Percentiles rank a stretch among this genome's conserved stretches.
Conservation (phyloP, 2,329 filamentous ascomycete species). For the Cyphellophora europaea region DNA sequence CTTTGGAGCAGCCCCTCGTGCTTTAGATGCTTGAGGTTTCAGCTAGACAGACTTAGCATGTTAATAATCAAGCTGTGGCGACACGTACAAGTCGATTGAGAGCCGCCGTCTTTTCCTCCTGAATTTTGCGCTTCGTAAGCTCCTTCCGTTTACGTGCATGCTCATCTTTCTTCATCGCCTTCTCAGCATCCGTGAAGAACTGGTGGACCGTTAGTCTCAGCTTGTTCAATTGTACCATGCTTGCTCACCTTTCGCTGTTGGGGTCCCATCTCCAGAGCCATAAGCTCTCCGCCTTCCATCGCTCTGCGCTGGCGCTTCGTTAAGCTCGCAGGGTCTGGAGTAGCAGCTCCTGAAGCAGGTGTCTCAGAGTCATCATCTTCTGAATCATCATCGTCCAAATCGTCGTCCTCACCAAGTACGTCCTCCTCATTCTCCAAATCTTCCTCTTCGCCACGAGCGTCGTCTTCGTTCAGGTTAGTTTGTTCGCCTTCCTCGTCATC, state of each 20-base stretch:
- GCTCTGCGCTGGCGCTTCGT: slow-evolving; percentile 59
- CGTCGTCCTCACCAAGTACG: slow-evolving; percentile 1
- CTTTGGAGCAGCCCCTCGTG: slow-evolving; percentile 38
- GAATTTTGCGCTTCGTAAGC: slow-evolving; percentile 65
- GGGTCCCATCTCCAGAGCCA: slow-evolving; percentile 45
- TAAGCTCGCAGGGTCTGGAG: slow-evolving; percentile 56
- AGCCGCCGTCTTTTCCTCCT: slow-evolving; percentile 59
- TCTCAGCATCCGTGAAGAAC: slow-evolving; percentile 62
- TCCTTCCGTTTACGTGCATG: slow-evolving; percentile 68
- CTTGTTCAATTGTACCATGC: slow-evolving; percentile 39
- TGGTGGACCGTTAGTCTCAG: slow-evolving; percentile 46
- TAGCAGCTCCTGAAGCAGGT: slow-evolving; percentile 42
- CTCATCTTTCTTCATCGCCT: slow-evolving; percentile 62
- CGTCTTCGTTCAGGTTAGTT: slow-evolving; percentile 31
- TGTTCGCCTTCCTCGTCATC: slow-evolving; percentile 40
- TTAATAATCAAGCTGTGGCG: background rate
- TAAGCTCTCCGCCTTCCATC: slow-evolving; percentile 43
- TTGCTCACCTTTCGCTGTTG: slow-evolving; percentile 16
- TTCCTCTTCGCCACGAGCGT: slow-evolving; percentile 22
- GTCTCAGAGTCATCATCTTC: slow-evolving; percentile 32
- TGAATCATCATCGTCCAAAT: slow-evolving; percentile 29
- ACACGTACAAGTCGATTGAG: slow-evolving; percentile 18
- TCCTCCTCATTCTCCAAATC: slow-evolving; percentile 24
- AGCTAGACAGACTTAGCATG: slow-evolving; percentile 27
- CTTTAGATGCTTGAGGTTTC: slow-evolving; percentile 56